Base-by-base conservation (phyloP, 352 stramenopile genomes). In the Phytophthora constricta region DNA sequence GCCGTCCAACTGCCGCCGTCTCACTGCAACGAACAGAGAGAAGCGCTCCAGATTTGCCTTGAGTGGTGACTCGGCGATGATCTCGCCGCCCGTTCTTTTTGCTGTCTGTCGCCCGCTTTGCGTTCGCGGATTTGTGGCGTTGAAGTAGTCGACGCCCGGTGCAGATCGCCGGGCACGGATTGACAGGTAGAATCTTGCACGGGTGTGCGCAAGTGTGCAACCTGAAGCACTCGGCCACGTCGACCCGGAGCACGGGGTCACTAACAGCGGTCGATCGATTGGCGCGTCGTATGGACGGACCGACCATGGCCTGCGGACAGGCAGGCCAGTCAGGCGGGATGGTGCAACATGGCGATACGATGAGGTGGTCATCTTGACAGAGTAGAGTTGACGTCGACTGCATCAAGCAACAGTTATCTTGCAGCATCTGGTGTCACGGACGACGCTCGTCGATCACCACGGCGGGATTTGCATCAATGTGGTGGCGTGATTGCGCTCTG, bases 131-230 rank as follows among this genome's bases (percentile, higher is more conserved):
- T 47, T 47, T 23, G 7, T 47, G 17, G 41, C 16, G 16, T 47
- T 47, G 41, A 23, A 47, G 41, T 47, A 47, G 41, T 47, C 41
- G 41, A 11, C 41, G 22, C 7, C 41, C n/a, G 41, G 41, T 47
- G 41, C 41, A 47, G 41, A 47, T 47, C 41, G 9, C 41, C 4
- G n/a, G n/a, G 41, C 41, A 47, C 41, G 16, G 41, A 47, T 47
- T 20, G 41, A 22, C 41, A 47, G 41, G 41, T 23, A 47, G 41
- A 23, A 47, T 47, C 41, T 47, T 47, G n/a, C 41, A 47, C 41
- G 3, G 41, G 4, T 16, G 9, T 16, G 9, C 9, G 34, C 14
- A 42, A 42, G 34, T 42, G n/a, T 42, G 4, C 34, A 42, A 42
- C 34, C 7, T 37, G 7, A 13, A 42, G 14, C 34, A 16, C n/a